These are phyloP conservation scores for Candolleomyces eurysporus DNA, from an alignment of 768 basidiomycete species.

Conservation along the genomic window DNA sequence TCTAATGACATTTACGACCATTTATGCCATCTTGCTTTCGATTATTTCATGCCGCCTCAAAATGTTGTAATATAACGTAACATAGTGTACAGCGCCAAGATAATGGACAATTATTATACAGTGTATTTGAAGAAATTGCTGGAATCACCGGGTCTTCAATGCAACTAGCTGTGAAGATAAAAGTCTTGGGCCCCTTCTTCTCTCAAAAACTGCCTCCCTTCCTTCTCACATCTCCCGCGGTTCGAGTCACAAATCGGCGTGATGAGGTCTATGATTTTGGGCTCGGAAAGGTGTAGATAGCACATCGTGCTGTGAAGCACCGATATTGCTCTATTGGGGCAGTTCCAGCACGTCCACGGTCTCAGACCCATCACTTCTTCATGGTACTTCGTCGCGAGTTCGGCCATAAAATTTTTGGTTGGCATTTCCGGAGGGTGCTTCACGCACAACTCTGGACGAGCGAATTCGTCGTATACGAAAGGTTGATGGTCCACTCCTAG, in stretches of 20 bases:
- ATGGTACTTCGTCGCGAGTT: constrained; percentile 8
- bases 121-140: too few species aligned
- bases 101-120: too few species aligned
- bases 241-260: constrained; percentile 8
- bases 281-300: constrained; percentile 8
- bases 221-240: neutral
- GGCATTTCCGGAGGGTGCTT: neutral
- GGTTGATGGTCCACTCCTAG: neutral
- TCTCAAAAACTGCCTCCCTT: neutral
- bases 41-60: neutral
- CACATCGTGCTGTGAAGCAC: constrained; percentile 8
- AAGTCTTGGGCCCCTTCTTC: neutral
- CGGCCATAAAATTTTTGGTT: constrained; percentile 1
- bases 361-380: constrained; percentile 6
- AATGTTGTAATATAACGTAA: neutral
- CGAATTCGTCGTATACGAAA: neutral
- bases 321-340: neutral
- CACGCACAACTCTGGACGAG: neutral
- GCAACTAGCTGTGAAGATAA: neutral
- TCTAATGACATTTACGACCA: constrained; percentile 13
- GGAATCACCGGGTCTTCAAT: too few species aligned
- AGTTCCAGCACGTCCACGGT: constrained; percentile 9
- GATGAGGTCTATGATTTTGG: constrained; percentile 8
- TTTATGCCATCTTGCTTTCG: neutral
- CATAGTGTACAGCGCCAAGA: neutral